phyloP scores from a whole-genome alignment of 1,284 basidiomycete genomes.

The Pyrrhoderma noxium region DNA sequence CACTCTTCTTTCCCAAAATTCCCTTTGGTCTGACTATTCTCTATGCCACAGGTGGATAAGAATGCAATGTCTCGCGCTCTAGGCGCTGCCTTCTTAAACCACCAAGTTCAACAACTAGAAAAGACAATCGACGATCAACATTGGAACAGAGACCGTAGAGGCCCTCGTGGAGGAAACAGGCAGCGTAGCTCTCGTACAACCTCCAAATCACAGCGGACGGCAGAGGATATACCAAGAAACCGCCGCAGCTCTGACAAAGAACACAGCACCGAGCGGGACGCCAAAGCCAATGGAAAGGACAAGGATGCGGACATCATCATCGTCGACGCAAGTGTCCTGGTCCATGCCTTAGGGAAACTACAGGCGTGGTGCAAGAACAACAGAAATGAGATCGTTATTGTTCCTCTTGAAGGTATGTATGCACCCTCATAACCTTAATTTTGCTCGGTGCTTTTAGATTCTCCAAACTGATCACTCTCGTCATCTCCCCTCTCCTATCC shows the following conservation, averaged over 20 bases:
- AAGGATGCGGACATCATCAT: constrained; percentile 72
- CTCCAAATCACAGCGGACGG: constrained; percentile 1
- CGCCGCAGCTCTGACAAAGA: constrained; percentile 16
- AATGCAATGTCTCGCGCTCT: constrained; percentile 75
- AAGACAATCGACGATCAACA: constrained; percentile 43
- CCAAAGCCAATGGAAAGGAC: constrained; percentile 30
- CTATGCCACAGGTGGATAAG: constrained; percentile 34
- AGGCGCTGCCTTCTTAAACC: constrained; percentile 74
- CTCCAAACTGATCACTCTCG: not conserved
- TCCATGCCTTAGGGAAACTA: constrained; percentile 76
- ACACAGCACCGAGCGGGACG: constrained; percentile 28
- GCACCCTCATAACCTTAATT: not conserved
- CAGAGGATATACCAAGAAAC: constrained; percentile 13
- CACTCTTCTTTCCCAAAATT: too few species aligned
- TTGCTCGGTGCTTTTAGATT: too few species aligned
- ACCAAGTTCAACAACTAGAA: constrained; percentile 78
- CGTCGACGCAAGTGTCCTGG: constrained; percentile 80
- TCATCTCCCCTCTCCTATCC: not conserved
- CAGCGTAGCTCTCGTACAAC: constrained; percentile 4
- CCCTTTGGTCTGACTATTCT: too few species aligned
- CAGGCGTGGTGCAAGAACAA: constrained; percentile 76
- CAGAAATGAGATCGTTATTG: constrained; percentile 62
- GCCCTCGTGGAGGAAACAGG: constrained; percentile 2
- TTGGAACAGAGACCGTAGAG: not conserved
- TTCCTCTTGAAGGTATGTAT: constrained; percentile 79